Percentiles rank a stretch among this genome's conserved stretches.
These are phyloP conservation scores for Candolleomyces aberdarensis DNA, from an alignment of 768 basidiomycete species.

Conservation along the genomic window DNA sequence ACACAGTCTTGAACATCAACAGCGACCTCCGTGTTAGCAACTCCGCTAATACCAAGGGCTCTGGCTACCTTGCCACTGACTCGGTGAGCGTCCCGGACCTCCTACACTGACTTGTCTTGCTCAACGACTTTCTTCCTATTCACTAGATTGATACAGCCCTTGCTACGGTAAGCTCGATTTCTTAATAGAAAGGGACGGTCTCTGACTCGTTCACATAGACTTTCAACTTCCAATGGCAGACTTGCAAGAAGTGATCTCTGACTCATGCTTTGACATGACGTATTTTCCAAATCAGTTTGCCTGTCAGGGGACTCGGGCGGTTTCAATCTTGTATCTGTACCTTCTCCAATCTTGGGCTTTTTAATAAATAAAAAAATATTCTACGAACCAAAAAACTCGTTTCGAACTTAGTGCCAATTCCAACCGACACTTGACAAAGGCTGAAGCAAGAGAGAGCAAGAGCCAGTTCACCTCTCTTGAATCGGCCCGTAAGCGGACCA, in stretches of 20 bases:
- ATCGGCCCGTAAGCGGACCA: too few species aligned
- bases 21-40: not conserved
- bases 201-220: not conserved
- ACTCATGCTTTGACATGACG: not conserved
- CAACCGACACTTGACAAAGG: too few species aligned
- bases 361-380: too few species aligned
- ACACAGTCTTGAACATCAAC: conserved; percentile 1
- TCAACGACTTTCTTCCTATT: not conserved
- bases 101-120: not conserved
- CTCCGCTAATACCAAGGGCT: not conserved
- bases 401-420: too few species aligned
- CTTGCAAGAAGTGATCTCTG: not conserved
- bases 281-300: too few species aligned
- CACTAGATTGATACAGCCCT: not conserved
- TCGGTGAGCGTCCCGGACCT: not conserved
- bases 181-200: not conserved
- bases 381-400: too few species aligned
- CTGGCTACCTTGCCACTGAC: not conserved
- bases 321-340: too few species aligned
- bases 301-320: too few species aligned
- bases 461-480: too few species aligned
- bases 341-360: too few species aligned
- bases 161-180: not conserved
- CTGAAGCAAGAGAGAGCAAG: too few species aligned
- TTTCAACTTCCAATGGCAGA: conserved; percentile 5